Base-by-base conservation (phyloP, 371 early-diverging fungal species). In the Mucor irregularis region DNA sequence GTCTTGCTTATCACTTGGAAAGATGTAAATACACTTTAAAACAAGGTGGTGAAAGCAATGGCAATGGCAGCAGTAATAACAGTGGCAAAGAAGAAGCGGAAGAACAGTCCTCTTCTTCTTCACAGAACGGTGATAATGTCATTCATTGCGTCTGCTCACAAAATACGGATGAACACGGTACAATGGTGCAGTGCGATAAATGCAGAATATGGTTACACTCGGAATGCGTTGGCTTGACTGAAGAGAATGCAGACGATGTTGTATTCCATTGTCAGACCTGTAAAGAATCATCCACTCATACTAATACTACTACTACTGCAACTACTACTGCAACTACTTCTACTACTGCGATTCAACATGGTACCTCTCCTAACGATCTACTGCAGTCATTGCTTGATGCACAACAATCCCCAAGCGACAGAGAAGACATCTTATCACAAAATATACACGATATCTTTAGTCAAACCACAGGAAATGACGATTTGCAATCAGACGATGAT, bases 171-270 rank as follows among this genome's bases (percentile, higher is more conserved):
- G 74, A 77, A 34, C 38, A 19, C 13, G 69, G 70, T 11, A 58
- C 67, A 2, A 69, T 79, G 73, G 66, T 83, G 2, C 78, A 81
- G 49, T 83, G 83, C 42, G 83, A 80, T 39, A 60, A 72, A 14
- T 81, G 81, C 51, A 56, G 66, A 33, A 61, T 56, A 19, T 77
- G 76, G 74, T 68, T 74, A 11, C 81, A 83, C 53, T 47, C 76
- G 16, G 73, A 76, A 21, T 80, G 81, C 29, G 53, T 75, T 31
- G 74, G 71, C 17, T 56, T 70, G 10, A 33, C 72, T 0, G 71
- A 72, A n/a, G 69, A 56, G n/a, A n/a, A n/a, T n/a, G 19, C 61
- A 10, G n/a, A 37, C 10, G 49, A 56, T 35, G 55, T 46, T 17
- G 21, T 22, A 2, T 53, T 48, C 22, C 28, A 38, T 13, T 51